Percentiles rank a stretch among this genome's conserved stretches.
Conservation (phyloP, 176 grass and related monocot species). For the Chloris gayana region DNA sequence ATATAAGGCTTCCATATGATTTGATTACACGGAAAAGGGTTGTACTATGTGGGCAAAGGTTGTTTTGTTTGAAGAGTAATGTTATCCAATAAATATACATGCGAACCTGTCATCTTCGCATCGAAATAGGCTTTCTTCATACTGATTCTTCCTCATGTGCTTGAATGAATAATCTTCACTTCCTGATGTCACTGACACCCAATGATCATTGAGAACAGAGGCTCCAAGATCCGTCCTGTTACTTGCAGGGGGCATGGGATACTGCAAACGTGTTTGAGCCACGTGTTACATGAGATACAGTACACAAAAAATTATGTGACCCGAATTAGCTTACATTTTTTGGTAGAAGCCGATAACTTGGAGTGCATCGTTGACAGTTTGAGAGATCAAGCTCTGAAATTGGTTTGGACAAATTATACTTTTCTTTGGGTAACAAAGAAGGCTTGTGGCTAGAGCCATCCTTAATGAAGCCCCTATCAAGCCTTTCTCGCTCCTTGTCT, state of each 20-base stretch:
- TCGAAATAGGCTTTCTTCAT: constrained; percentile 99
- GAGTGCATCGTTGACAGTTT: constrained; percentile 85
- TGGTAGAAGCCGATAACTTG: constrained; percentile 94
- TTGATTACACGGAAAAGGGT: neutral
- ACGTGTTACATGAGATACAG: constrained; percentile 24
- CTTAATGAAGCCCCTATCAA: constrained; percentile 44
- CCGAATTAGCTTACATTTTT: constrained; percentile 72
- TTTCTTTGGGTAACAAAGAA: constrained; percentile 74
- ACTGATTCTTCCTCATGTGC: constrained; percentile 99
- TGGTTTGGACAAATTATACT: constrained; percentile 86
- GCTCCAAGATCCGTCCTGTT: constrained; percentile 81
- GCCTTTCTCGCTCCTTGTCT: constrained; percentile 70
- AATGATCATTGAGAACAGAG: constrained; percentile 84
- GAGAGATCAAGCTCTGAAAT: constrained; percentile 98
- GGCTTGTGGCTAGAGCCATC: constrained; percentile 67
- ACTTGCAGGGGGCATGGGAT: constrained; percentile 81
- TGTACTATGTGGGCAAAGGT: neutral
- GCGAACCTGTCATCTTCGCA: constrained; percentile 95
- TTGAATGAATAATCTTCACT: constrained; percentile 99
- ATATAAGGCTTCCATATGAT: neutral
- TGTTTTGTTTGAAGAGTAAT: constrained; percentile 2
- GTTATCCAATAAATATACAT: constrained; percentile 19
- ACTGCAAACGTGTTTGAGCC: constrained; percentile 52
- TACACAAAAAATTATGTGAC: neutral
- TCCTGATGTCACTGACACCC: constrained; percentile 99